Conservation (phyloP, 495 filamentous ascomycete genomes). For the Xylaria intraflava region DNA sequence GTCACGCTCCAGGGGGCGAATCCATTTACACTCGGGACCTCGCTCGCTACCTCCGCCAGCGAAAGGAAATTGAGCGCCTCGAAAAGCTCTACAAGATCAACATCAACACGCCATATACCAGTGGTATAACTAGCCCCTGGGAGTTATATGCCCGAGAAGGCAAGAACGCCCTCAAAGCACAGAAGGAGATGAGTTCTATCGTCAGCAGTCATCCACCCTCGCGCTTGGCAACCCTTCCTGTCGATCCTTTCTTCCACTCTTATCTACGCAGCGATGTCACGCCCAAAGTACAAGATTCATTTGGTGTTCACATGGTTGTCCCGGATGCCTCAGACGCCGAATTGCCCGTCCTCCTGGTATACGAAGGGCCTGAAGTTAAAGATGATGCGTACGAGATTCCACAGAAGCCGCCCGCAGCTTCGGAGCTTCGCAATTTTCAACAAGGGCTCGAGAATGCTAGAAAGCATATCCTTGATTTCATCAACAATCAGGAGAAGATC, state of each 20-base stretch:
- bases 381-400: slow-evolving; percentile 62
- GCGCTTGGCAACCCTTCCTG: slow-evolving; percentile 57
- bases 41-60: slow-evolving; percentile 73
- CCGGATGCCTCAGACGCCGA: slow-evolving; percentile 55
- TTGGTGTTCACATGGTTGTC: slow-evolving; percentile 72
- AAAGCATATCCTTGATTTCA: slow-evolving; percentile 59
- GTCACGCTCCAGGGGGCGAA: slow-evolving; percentile 61
- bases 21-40: slow-evolving; percentile 74
- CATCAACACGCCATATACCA: slow-evolving; percentile 64
- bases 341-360: slow-evolving; percentile 69
- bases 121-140: slow-evolving; percentile 62
- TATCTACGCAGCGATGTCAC: slow-evolving; percentile 61
- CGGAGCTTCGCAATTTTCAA: slow-evolving; percentile 60
- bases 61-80: slow-evolving; percentile 67
- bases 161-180: slow-evolving; percentile 74
- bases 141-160: slow-evolving; percentile 77
- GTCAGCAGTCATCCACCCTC: slow-evolving; percentile 74
- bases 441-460: slow-evolving; percentile 65
- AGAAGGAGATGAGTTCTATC: slow-evolving; percentile 72
- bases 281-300: slow-evolving; percentile 59
- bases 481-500: slow-evolving; percentile 66
- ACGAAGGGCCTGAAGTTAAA: slow-evolving; percentile 59
- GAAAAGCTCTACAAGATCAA: slow-evolving; percentile 71
- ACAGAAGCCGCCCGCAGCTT: slow-evolving; percentile 45
- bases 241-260: slow-evolving; percentile 84